These are phyloP conservation scores for Citrullus amarus DNA, from an alignment of 306 rosid genomes.

Conservation along the genomic window DNA sequence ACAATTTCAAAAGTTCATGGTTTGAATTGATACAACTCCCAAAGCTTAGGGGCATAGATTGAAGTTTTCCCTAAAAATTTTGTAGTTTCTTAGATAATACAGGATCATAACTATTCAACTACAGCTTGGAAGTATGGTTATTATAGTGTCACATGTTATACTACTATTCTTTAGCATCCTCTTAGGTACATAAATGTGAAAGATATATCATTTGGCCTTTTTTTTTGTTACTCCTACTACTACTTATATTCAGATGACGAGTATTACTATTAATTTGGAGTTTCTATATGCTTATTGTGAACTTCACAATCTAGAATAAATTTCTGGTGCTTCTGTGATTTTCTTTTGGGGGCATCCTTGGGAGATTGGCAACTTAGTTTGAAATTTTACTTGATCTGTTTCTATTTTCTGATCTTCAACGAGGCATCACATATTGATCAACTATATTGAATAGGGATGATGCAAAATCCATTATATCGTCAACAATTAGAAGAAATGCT, in stretches of 20 bases:
- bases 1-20: no score
- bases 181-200: neutral
- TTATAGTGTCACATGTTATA: neutral
- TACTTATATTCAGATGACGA: neutral
- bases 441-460: slow-evolving; percentile 57
- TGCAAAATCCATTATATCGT: slow-evolving; percentile 89
- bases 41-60: no score
- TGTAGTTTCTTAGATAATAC: neutral
- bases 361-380: neutral
- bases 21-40: no score
- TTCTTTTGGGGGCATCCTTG: neutral
- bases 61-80: no score
- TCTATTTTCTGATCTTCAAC: neutral
- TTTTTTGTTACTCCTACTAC: neutral
- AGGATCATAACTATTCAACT: neutral
- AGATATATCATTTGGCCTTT: neutral
- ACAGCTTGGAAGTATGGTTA: neutral
- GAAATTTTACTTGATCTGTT: neutral
- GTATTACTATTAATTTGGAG: neutral
- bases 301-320: neutral
- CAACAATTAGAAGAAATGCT: slow-evolving; percentile 95
- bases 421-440: neutral
- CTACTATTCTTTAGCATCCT: neutral
- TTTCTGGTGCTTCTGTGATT: neutral
- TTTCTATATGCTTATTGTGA: neutral